phyloP scores from a whole-genome alignment of 140 eudicot species.

The Cichorium intybus region DNA sequence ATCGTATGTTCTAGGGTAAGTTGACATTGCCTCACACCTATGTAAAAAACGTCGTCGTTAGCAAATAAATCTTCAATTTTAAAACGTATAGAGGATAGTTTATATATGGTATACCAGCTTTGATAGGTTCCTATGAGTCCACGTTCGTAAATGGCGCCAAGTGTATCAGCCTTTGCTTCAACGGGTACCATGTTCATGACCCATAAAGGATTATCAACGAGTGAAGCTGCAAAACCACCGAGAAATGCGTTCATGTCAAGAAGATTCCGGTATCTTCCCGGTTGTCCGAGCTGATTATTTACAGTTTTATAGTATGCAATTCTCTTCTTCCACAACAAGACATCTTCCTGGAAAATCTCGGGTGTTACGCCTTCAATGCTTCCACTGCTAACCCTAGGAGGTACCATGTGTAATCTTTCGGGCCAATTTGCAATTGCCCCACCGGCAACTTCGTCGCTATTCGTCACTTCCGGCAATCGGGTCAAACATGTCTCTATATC shows the following conservation, averaged over 20 bases:
- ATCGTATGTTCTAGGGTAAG: constrained; percentile 91
- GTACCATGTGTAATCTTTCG: constrained; percentile 53
- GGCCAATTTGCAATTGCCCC: constrained; percentile 88
- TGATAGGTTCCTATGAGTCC: constrained; percentile 94
- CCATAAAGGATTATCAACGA: constrained; percentile 76
- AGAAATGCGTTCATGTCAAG: constrained; percentile 88
- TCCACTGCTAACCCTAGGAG: constrained; percentile 69
- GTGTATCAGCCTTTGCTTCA: constrained; percentile 77
- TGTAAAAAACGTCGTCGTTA: background rate
- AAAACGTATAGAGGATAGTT: background rate
- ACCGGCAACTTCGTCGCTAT: constrained; percentile 60
- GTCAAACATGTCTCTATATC: constrained; percentile 79
- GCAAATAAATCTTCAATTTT: background rate
- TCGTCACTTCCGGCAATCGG: constrained; percentile 68
- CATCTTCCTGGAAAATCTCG: constrained; percentile 49
- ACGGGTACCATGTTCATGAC: constrained; percentile 93
- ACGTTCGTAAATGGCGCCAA: constrained; percentile 84
- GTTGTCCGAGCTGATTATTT: constrained; percentile 63
- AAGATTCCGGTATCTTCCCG: constrained; percentile 79
- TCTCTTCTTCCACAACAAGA: constrained; percentile 61
- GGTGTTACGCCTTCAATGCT: constrained; percentile 56
- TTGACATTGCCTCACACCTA: constrained; percentile 99
- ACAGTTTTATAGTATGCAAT: constrained; percentile 67
- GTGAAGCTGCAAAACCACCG: constrained; percentile 97
- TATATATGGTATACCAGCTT: constrained; percentile 52